These are phyloP conservation scores for Carallia brachiata DNA, from an alignment of 345 rosid species.

Conservation along the genomic window DNA sequence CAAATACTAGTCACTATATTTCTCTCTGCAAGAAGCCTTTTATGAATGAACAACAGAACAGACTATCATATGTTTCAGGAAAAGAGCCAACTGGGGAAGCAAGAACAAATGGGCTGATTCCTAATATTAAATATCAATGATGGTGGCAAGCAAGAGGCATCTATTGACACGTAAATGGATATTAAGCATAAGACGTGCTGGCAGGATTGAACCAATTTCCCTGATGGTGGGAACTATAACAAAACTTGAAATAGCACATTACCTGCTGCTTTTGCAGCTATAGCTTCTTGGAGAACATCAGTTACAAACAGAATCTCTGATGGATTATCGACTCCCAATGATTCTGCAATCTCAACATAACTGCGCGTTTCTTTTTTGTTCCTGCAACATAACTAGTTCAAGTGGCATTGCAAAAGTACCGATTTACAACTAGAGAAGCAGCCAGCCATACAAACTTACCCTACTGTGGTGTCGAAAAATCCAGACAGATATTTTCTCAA, in stretches of 20 bases:
- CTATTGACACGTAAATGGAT: not conserved
- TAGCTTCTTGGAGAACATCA: slow-evolving; percentile 83
- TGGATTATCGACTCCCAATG: slow-evolving; percentile 82
- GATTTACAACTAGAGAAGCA: not conserved
- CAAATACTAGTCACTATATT: too few relatives aligned
- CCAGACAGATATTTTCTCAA: slow-evolving; percentile 75
- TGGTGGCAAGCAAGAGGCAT: not conserved
- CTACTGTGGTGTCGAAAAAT: slow-evolving; percentile 77
- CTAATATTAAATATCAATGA: too few relatives aligned
- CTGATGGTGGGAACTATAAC: not conserved
- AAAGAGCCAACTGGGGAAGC: not conserved
- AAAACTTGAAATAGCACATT: slow-evolving; percentile 1
- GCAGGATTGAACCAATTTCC: not conserved
- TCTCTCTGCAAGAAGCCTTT: too few relatives aligned
- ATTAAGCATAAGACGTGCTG: not conserved
- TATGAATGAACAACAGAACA: too few relatives aligned
- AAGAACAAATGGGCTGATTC: not conserved
- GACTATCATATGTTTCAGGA: too few relatives aligned
- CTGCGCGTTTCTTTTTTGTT: slow-evolving; percentile 76
- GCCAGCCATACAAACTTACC: slow-evolving; percentile 41
- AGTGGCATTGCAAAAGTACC: not conserved
- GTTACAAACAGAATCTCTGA: slow-evolving; percentile 78
- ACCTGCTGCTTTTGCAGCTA: slow-evolving; percentile 90
- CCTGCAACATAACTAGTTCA: slow-evolving; percentile 34
- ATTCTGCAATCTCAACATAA: slow-evolving; percentile 66